These are phyloP conservation scores for Escallonia herrerae DNA, from an alignment of 129 eudicot species.

Conservation along the genomic window DNA sequence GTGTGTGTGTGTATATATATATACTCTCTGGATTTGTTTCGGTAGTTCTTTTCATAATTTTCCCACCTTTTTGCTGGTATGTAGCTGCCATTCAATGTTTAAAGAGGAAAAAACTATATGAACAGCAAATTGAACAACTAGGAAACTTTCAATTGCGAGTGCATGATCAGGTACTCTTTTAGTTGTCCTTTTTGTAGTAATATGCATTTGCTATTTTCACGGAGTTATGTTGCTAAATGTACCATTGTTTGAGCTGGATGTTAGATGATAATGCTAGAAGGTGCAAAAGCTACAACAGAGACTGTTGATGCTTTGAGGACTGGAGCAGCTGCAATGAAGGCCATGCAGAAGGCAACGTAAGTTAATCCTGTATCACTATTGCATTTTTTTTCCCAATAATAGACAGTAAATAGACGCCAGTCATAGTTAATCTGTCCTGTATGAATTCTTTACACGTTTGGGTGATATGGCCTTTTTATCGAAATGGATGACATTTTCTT, in stretches of 20 bases:
- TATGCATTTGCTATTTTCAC: background rate
- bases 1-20: no score
- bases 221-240: background rate
- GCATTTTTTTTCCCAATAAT: no score
- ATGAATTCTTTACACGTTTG: no score
- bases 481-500: no score
- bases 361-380: background rate
- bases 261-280: constrained; percentile 36
- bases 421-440: no score
- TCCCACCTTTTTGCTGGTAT: background rate
- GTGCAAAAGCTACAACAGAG: constrained; percentile 39
- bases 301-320: constrained; percentile 32
- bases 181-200: background rate
- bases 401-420: no score
- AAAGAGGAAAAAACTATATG: constrained; percentile 31
- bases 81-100: constrained; percentile 34
- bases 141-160: constrained; percentile 31
- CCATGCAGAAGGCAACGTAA: constrained; percentile 35
- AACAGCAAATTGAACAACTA: constrained; percentile 30
- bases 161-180: constrained; percentile 32
- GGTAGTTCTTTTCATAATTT: no score
- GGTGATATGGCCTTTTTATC: no score
- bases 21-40: background rate
- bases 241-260: background rate
- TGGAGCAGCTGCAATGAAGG: constrained; percentile 40